Conservation (phyloP, 1,139 yeast genomes). For the Geotrichum siamense region DNA sequence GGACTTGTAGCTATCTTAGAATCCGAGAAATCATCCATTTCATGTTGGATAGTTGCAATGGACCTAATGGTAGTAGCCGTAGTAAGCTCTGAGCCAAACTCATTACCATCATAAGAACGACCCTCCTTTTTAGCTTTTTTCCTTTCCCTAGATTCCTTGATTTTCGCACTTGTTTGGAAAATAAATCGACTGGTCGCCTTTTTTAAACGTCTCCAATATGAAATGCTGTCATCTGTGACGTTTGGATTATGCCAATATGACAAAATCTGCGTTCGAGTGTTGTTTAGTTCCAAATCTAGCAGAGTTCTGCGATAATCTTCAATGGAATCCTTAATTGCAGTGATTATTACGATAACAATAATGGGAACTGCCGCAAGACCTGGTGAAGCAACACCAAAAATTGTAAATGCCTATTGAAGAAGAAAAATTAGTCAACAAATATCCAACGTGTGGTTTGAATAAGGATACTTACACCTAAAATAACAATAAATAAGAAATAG, state of each 20-base stretch:
- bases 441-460: constrained; percentile 41
- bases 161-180: constrained; percentile 20
- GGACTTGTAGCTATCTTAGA: constrained; percentile 14
- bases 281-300: constrained; percentile 78
- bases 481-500: constrained; percentile 73
- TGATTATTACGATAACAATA: constrained; percentile 80
- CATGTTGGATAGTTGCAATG: constrained; percentile 14
- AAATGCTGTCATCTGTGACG: constrained; percentile 58
- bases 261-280: constrained; percentile 73
- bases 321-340: constrained; percentile 87
- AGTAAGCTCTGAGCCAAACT: constrained; percentile 22
- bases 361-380: constrained; percentile 90
- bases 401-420: constrained; percentile 45
- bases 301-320: constrained; percentile 85
- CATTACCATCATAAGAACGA: constrained; percentile 8
- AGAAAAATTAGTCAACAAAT: constrained; percentile 38
- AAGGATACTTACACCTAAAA: constrained; percentile 49
- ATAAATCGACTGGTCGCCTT: constrained; percentile 38
- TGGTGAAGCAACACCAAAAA: constrained; percentile 87
- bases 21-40: constrained; percentile 16
- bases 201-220: constrained; percentile 62
- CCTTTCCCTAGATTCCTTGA: constrained; percentile 2
- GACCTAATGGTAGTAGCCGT: constrained; percentile 17
- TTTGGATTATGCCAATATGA: constrained; percentile 67
- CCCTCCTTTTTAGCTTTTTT: constrained; percentile 4